Conservation (phyloP, 768 basidiomycete genomes). For the Cystofilobasidium bisporidii region DNA sequence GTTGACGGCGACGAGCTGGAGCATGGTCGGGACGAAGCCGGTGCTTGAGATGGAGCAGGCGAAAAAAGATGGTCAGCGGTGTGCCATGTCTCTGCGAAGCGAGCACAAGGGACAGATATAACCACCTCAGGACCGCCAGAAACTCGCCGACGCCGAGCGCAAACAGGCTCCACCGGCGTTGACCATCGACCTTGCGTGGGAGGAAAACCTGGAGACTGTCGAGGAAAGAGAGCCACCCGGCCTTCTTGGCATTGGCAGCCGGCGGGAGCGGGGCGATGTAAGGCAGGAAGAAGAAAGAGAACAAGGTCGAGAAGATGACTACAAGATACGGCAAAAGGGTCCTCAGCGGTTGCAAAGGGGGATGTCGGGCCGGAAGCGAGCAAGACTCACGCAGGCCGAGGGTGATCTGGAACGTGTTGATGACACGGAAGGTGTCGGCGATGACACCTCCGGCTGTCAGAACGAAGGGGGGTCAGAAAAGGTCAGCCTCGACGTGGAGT, state of each 20-base stretch:
- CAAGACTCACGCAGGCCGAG: constrained; percentile 29
- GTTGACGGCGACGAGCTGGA: constrained; percentile 34
- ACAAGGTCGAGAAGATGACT: constrained; percentile 34
- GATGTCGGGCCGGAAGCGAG: too few species aligned
- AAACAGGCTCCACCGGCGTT: constrained; percentile 24
- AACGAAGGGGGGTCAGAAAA: constrained; percentile 24
- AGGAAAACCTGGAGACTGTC: constrained; percentile 35
- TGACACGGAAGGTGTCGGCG: constrained; percentile 30
- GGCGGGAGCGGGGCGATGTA: constrained; percentile 31
- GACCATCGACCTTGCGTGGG: constrained; percentile 17
- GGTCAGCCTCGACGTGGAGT: too few species aligned
- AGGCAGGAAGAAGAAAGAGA: constrained; percentile 35
- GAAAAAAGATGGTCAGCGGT: too few species aligned
- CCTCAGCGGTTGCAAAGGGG: too few species aligned
- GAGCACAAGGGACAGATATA: too few species aligned
- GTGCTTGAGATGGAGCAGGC: background rate
- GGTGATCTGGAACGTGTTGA: constrained; percentile 36
- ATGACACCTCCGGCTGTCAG: constrained; percentile 27
- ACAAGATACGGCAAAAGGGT: too few species aligned
- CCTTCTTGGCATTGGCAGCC: background rate
- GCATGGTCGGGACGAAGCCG: constrained; percentile 12
- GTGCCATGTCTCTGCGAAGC: too few species aligned
- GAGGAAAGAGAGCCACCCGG: constrained; percentile 30
- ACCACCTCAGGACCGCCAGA: constrained; percentile 32
- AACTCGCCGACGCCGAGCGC: constrained; percentile 35